Evolutionary conservation across 345 rosid genomes (phyloP).

Genomic region (Rubroshorea leprosula): DNA sequence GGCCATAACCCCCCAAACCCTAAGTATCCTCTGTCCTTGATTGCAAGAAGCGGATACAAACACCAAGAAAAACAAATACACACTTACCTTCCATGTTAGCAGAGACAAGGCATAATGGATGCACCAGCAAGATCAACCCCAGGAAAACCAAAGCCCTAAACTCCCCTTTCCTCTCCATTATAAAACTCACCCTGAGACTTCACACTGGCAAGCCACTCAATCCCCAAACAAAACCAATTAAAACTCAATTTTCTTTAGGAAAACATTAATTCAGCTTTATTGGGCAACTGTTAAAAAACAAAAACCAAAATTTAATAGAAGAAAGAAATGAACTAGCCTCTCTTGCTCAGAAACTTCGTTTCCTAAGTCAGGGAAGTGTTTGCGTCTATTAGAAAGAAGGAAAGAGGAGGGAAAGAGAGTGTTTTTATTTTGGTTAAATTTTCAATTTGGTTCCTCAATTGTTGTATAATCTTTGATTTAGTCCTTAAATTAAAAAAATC

Average conservation of each 20-base stretch:
- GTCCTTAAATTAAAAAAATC: no score
- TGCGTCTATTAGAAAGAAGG: not conserved
- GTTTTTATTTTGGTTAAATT: no score
- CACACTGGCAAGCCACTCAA: not conserved
- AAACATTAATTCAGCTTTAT: slow-evolving; percentile 2
- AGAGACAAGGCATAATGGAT: slow-evolving; percentile 44
- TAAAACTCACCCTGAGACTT: slow-evolving; percentile 2
- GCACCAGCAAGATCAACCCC: slow-evolving; percentile 45
- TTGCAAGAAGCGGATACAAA: not conserved
- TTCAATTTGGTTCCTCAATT: no score
- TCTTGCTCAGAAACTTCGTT: slow-evolving; percentile 7
- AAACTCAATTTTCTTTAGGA: not conserved
- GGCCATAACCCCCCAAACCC: no score
- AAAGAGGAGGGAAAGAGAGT: slow-evolving; percentile 6
- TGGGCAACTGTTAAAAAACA: not conserved
- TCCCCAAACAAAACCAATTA: not conserved
- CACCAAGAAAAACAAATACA: not conserved
- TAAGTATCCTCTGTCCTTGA: no score
- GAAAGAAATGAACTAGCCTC: slow-evolving; percentile 15
- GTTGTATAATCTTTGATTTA: no score
- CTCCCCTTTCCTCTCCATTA: slow-evolving; percentile 34
- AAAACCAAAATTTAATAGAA: not conserved
- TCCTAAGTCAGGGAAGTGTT: slow-evolving; percentile 3
- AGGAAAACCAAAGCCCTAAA: slow-evolving; percentile 35
- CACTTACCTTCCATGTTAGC: slow-evolving; percentile 81